A percentile compares a stretch with the other conserved stretches of the same genome.
phyloP scores from a whole-genome alignment of 371 early-diverging fungal species.

The Circinella umbellata region DNA sequence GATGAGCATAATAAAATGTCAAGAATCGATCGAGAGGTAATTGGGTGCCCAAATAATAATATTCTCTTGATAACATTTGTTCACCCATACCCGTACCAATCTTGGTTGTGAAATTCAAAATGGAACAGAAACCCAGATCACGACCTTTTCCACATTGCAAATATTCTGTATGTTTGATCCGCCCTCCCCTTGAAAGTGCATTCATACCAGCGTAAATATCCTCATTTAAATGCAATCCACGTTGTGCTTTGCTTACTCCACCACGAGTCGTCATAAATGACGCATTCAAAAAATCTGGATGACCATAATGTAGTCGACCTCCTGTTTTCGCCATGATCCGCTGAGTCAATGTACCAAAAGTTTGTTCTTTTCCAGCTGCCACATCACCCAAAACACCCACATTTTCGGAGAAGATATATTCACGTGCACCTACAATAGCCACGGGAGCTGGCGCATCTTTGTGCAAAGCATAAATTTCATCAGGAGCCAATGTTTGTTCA shows the following conservation, averaged over 20 bases:
- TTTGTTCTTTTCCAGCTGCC: slow-evolving; percentile 90
- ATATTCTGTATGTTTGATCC: slow-evolving; percentile 93
- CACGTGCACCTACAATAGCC: slow-evolving; percentile 90
- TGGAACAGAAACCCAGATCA: slow-evolving; percentile 89
- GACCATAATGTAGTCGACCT: slow-evolving; percentile 85
- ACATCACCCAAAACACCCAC: slow-evolving; percentile 89
- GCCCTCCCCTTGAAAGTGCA: slow-evolving; percentile 81
- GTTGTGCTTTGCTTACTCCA: slow-evolving; percentile 89
- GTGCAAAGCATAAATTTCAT: slow-evolving; percentile 33
- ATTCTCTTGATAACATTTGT: slow-evolving; percentile 88
- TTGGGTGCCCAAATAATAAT: slow-evolving; percentile 86
- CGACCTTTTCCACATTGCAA: slow-evolving; percentile 92
- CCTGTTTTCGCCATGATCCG: slow-evolving; percentile 88
- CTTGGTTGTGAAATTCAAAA: slow-evolving; percentile 88
- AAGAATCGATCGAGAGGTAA: slow-evolving; percentile 84
- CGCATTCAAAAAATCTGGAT: slow-evolving; percentile 90
- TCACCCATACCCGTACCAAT: slow-evolving; percentile 94
- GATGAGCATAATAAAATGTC: slow-evolving; percentile 88
- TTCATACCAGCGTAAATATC: slow-evolving; percentile 95
- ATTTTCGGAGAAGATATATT: slow-evolving; percentile 89
- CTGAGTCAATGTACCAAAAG: slow-evolving; percentile 89
- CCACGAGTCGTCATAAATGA: slow-evolving; percentile 89
- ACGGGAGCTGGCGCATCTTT: slow-evolving; percentile 57
- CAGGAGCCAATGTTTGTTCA: slow-evolving; percentile 67
- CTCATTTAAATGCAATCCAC: slow-evolving; percentile 90